A percentile compares a stretch with the other conserved stretches of the same genome.
Conservation (phyloP, 1,284 basidiomycete genomes). For the Ceratobasidium papillatum region DNA sequence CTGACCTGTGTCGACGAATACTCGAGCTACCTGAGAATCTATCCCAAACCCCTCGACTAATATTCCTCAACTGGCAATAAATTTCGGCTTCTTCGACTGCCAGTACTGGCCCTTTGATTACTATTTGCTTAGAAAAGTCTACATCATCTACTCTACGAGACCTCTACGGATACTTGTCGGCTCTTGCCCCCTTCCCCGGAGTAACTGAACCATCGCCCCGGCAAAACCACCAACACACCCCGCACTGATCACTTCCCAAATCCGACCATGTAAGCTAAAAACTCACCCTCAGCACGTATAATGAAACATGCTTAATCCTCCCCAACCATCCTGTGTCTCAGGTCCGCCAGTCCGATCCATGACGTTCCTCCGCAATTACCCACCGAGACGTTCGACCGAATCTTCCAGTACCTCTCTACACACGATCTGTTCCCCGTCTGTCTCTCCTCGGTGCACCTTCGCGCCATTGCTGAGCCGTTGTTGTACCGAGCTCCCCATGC, state of each 20-base stretch:
- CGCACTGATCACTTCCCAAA: slow-evolving; percentile 17
- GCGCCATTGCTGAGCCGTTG: slow-evolving; percentile 29
- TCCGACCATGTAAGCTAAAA: slow-evolving; percentile 35
- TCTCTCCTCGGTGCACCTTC: slow-evolving; percentile 1
- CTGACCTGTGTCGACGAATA: neutral
- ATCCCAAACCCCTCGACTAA: neutral
- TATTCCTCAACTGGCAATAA: slow-evolving; percentile 13
- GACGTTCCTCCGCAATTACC: slow-evolving; percentile 13
- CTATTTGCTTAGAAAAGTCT: neutral
- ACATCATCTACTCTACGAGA: neutral
- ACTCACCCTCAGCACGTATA: slow-evolving; percentile 12
- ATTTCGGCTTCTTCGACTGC: neutral
- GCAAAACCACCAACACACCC: slow-evolving; percentile 9
- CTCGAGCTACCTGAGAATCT: neutral
- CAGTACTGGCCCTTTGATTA: neutral
- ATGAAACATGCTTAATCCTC: slow-evolving; percentile 18
- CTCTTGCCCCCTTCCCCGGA: slow-evolving; percentile 19
- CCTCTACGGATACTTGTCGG: slow-evolving; percentile 33
- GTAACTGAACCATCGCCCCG: slow-evolving; percentile 19
- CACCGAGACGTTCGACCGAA: slow-evolving; percentile 34
- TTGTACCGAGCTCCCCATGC: slow-evolving; percentile 15
- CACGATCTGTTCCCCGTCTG: slow-evolving; percentile 9
- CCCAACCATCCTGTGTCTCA: slow-evolving; percentile 20
- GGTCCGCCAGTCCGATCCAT: slow-evolving; percentile 3
- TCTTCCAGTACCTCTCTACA: neutral